These are phyloP conservation scores for Anthostomella pinea DNA, from an alignment of 2,329 filamentous ascomycete genomes.

Conservation along the genomic window DNA sequence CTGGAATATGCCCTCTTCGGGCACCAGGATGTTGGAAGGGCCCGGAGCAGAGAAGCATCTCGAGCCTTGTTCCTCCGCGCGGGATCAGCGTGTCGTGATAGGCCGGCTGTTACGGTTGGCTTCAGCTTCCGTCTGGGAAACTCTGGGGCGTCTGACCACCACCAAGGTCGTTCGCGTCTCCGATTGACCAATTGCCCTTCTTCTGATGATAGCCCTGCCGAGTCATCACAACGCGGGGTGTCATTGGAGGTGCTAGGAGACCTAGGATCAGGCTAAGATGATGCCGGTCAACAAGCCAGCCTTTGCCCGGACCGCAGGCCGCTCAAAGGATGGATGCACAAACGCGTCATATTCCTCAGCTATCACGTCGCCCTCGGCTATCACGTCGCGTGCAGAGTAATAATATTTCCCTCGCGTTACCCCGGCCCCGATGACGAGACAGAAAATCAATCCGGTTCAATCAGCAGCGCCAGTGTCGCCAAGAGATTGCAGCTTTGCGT, in stretches of 20 bases:
- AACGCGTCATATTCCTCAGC: too few species aligned
- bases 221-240: not conserved
- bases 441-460: too few species aligned
- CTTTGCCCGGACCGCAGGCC: too few species aligned
- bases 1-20: too few species aligned
- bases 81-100: constrained; percentile 1
- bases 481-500: constrained; percentile 2
- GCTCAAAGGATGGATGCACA: too few species aligned
- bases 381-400: too few species aligned
- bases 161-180: not conserved
- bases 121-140: constrained; percentile 15
- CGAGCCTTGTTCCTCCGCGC: not conserved
- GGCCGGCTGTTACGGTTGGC: not conserved
- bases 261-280: too few species aligned
- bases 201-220: not conserved
- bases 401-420: constrained; percentile 1
- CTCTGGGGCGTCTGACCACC: not conserved
- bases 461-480: constrained; percentile 3
- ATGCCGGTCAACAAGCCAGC: too few species aligned
- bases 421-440: too few species aligned
- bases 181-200: not conserved
- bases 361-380: too few species aligned
- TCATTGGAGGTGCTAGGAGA: constrained; percentile 2
- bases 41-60: too few species aligned
- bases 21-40: too few species aligned